A percentile compares a stretch with the other conserved stretches of the same genome.
Conservation (phyloP, 2,329 filamentous ascomycete species). For the Aspergillus brasiliensis region DNA sequence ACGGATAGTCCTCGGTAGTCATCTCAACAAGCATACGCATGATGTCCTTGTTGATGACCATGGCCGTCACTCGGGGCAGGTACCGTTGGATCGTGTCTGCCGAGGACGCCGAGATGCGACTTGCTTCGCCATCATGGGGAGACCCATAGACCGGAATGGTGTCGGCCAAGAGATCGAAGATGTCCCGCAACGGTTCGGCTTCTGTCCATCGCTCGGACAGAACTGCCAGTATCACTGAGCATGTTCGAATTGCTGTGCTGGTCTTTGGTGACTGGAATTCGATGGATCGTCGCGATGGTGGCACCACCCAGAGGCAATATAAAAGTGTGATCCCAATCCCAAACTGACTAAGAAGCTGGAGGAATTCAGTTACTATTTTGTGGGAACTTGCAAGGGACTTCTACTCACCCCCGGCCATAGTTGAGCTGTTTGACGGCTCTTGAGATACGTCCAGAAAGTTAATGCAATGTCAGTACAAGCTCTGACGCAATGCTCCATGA, state of each 20-base stretch:
- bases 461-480: conserved; percentile 1
- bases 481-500: neutral
- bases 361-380: neutral
- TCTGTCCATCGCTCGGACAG: neutral
- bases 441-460: conserved; percentile 2
- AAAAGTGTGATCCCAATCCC: neutral
- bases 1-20: neutral
- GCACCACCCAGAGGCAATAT: conserved; percentile 1
- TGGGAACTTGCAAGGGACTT: neutral
- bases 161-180: neutral
- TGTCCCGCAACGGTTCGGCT: neutral
- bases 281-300: neutral
- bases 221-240: neutral
- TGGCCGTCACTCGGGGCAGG: neutral
- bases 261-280: neutral
- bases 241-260: neutral
- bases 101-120: neutral
- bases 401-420: conserved; percentile 2
- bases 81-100: neutral
- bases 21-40: conserved; percentile 3
- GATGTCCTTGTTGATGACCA: conserved; percentile 6
- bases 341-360: neutral
- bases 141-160: neutral
- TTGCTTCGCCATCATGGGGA: neutral
- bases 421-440: conserved; percentile 5